These are phyloP conservation scores for Yamadazyma songkhlaensis DNA, from an alignment of 1,139 yeast genomes.

Conservation along the genomic window DNA sequence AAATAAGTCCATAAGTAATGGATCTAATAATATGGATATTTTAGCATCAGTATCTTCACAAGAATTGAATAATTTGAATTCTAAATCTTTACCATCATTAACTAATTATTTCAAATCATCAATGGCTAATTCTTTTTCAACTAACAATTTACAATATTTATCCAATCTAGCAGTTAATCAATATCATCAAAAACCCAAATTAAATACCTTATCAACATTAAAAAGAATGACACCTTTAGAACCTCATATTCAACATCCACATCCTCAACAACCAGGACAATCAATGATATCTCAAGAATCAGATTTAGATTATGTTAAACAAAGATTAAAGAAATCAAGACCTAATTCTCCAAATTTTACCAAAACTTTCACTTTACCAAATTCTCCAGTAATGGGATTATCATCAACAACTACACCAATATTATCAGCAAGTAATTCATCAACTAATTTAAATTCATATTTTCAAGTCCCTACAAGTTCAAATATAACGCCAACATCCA, in stretches of 20 bases:
- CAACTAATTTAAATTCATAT: conserved; percentile 36
- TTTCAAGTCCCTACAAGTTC: conserved; percentile 11
- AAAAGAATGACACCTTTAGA: conserved; percentile 57
- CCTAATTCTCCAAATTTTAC: conserved; percentile 56
- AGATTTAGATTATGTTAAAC: conserved; percentile 46
- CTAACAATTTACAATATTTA: conserved; percentile 25
- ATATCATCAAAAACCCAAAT: conserved; percentile 25
- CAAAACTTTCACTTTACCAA: conserved; percentile 51
- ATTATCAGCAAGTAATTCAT: conserved; percentile 43
- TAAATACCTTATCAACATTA: conserved; percentile 43
- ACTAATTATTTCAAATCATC: conserved; percentile 49
- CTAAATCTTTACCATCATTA: conserved; percentile 61
- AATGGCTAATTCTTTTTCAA: conserved; percentile 15
- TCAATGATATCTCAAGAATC: conserved; percentile 37
- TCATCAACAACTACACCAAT: conserved; percentile 44
- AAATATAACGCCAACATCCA: not conserved
- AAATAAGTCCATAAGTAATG: conserved; percentile 6
- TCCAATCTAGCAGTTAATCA: conserved; percentile 26
- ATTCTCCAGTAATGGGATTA: conserved; percentile 55
- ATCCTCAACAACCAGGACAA: conserved; percentile 5
- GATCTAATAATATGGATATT: conserved; percentile 59
- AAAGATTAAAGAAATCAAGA: conserved; percentile 63
- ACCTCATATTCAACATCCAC: conserved; percentile 6
- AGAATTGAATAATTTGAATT: conserved; percentile 57
- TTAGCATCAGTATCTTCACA: conserved; percentile 82